Evolutionary conservation across 1,139 yeast genomes (phyloP).

Genomic region (Zygotorulaspora mrakii): DNA sequence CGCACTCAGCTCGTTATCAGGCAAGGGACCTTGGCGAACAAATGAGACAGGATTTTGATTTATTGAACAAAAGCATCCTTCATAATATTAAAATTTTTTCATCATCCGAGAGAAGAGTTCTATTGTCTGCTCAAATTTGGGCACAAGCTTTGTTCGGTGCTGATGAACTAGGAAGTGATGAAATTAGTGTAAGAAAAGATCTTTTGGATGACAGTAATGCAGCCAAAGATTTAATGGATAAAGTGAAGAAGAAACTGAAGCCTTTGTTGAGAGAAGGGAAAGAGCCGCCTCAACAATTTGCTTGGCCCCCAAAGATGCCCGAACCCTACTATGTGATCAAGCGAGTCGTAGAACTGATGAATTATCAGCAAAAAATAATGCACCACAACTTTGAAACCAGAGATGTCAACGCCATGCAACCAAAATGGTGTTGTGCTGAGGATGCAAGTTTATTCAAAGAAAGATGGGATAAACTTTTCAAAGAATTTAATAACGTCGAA

Average conservation of each 20-base stretch:
- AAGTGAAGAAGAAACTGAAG: constrained; percentile 92
- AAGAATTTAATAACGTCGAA: constrained; percentile 87
- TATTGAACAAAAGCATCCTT: constrained; percentile 79
- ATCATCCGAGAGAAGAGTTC: constrained; percentile 90
- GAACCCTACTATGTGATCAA: constrained; percentile 92
- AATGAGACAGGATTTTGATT: constrained; percentile 82
- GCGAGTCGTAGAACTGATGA: constrained; percentile 93
- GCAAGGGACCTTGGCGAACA: constrained; percentile 95
- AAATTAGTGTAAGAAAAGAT: constrained; percentile 81
- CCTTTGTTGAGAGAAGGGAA: constrained; percentile 93
- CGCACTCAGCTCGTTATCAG: constrained; percentile 94
- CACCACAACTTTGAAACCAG: constrained; percentile 69
- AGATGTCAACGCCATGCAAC: constrained; percentile 66
- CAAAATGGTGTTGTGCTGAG: constrained; percentile 95
- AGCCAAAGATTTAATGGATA: constrained; percentile 96
- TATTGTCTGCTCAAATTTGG: constrained; percentile 87
- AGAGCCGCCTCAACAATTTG: constrained; percentile 97
- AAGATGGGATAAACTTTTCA: constrained; percentile 95
- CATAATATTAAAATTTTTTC: constrained; percentile 79
- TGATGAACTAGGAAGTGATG: constrained; percentile 71
- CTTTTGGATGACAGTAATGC: constrained; percentile 95
- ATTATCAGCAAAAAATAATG: constrained; percentile 82
- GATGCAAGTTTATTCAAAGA: constrained; percentile 87
- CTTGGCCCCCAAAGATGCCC: constrained; percentile 99
- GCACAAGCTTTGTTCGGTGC: constrained; percentile 76